A percentile compares a stretch with the other conserved stretches of the same genome.
These are phyloP conservation scores for Mariannaea sp. DNA, from an alignment of 2,329 filamentous ascomycete species.

Conservation along the genomic window DNA sequence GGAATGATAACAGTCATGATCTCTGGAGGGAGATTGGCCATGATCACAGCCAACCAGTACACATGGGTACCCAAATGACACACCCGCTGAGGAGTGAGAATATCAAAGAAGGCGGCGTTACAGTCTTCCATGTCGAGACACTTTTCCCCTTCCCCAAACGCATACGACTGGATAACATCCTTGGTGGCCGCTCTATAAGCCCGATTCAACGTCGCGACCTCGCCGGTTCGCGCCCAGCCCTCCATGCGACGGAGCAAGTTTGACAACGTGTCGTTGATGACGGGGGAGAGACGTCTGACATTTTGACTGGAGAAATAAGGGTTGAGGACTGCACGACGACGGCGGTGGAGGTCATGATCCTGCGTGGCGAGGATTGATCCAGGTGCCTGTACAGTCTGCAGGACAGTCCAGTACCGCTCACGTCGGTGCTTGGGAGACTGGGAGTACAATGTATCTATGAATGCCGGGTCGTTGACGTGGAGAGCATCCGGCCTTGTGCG, in stretches of 20 bases:
- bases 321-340: conserved; percentile 28
- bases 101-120: conserved; percentile 36
- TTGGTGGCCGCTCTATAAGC: conserved; percentile 24
- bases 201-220: conserved; percentile 9
- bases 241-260: conserved; percentile 14
- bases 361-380: conserved; percentile 25
- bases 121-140: conserved; percentile 40
- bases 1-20: conserved; percentile 30
- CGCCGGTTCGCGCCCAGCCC: conserved; percentile 12
- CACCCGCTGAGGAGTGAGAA: conserved; percentile 21
- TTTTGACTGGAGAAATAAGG: conserved; percentile 34
- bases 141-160: conserved; percentile 30
- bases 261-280: conserved; percentile 20
- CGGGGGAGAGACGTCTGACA: conserved; percentile 19
- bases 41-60: conserved; percentile 26
- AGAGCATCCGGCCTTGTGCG: conserved; percentile 37
- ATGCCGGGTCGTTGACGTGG: conserved; percentile 36
- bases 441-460: conserved; percentile 31
- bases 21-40: conserved; percentile 27
- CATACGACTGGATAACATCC: conserved; percentile 30
- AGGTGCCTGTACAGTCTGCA: conserved; percentile 4
- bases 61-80: conserved; percentile 32
- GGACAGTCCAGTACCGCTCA: conserved; percentile 19
- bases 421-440: conserved; percentile 16
- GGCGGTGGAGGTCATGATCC: conserved; percentile 33